Percentiles rank a stretch among this genome's conserved stretches.
phyloP scores from a whole-genome alignment of 257 asterid species.

The Nicotiana noctiflora region DNA sequence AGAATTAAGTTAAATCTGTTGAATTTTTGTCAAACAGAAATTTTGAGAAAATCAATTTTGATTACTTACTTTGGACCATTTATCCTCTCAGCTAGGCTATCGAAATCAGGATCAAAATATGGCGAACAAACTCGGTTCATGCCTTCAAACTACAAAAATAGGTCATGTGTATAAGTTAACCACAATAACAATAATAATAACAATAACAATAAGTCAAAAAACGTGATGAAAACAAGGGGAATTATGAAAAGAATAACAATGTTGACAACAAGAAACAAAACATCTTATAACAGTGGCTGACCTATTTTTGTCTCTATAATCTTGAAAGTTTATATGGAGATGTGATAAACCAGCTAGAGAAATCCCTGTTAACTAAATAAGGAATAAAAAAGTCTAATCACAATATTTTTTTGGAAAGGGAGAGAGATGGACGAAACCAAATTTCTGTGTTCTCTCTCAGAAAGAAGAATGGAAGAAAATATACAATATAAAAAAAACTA shows the following conservation, averaged over 20 bases:
- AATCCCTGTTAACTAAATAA: not conserved
- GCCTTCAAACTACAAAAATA: conserved; percentile 19
- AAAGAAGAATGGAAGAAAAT: not conserved
- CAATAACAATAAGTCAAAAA: not conserved
- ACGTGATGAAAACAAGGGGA: not conserved
- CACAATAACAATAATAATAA: not conserved
- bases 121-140: conserved; percentile 54
- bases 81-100: conserved; percentile 62
- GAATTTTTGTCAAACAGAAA: not conserved
- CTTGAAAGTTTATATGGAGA: not conserved
- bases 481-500: not conserved
- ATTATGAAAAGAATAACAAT: not conserved
- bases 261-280: not conserved
- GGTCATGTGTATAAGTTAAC: not conserved
- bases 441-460: conserved; percentile 2
- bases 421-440: conserved; percentile 18
- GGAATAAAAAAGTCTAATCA: conserved; percentile 7
- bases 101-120: conserved; percentile 74
- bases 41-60: not conserved
- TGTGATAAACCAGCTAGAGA: not conserved
- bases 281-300: not conserved
- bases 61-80: conserved; percentile 54
- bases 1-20: not conserved
- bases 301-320: not conserved
- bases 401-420: conserved; percentile 13